These are phyloP conservation scores for Cyclanthera cordifolia DNA, from an alignment of 306 rosid genomes.

Conservation along the genomic window DNA sequence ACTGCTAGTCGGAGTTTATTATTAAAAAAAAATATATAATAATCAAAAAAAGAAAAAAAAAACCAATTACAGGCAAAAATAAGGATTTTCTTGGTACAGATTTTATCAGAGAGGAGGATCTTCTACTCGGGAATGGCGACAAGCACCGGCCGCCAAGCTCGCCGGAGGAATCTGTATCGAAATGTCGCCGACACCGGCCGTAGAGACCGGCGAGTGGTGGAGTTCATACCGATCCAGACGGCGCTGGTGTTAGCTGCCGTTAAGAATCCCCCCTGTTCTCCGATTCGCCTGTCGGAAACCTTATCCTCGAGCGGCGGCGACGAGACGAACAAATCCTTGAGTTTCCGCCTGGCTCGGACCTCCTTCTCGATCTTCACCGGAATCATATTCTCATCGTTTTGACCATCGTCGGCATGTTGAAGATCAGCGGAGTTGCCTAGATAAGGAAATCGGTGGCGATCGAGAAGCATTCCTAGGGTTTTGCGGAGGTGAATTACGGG, in stretches of 20 bases:
- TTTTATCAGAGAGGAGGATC: slow-evolving; percentile 3
- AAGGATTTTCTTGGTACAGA: slow-evolving; percentile 25
- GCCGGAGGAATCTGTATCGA: slow-evolving; percentile 56
- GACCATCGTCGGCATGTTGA: slow-evolving; percentile 14
- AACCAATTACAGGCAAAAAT: neutral
- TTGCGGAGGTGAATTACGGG: slow-evolving; percentile 80
- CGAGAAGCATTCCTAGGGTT: slow-evolving; percentile 65
- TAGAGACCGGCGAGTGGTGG: slow-evolving; percentile 26
- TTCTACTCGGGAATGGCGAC: slow-evolving; percentile 65
- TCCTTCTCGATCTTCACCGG: slow-evolving; percentile 26
- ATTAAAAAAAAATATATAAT: neutral
- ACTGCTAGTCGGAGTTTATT: neutral
- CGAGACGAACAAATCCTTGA: slow-evolving; percentile 66
- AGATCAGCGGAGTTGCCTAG: slow-evolving; percentile 20
- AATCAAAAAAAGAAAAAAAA: neutral
- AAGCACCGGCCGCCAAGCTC: slow-evolving; percentile 81
- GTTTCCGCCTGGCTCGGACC: slow-evolving; percentile 44
- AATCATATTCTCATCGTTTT: slow-evolving; percentile 10
- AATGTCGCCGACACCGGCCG: slow-evolving; percentile 56
- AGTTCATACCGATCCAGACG: slow-evolving; percentile 7
- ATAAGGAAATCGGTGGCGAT: slow-evolving; percentile 40
- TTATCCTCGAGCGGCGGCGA: slow-evolving; percentile 39
- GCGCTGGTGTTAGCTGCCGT: slow-evolving; percentile 14
- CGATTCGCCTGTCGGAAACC: slow-evolving; percentile 25
- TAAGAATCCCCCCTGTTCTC: slow-evolving; percentile 17